Evolutionary conservation across 2,329 filamentous ascomycete genomes (phyloP), one percentile per base, ranked within the genome.

Genomic region (Trichophyton benhamiae): DNA sequence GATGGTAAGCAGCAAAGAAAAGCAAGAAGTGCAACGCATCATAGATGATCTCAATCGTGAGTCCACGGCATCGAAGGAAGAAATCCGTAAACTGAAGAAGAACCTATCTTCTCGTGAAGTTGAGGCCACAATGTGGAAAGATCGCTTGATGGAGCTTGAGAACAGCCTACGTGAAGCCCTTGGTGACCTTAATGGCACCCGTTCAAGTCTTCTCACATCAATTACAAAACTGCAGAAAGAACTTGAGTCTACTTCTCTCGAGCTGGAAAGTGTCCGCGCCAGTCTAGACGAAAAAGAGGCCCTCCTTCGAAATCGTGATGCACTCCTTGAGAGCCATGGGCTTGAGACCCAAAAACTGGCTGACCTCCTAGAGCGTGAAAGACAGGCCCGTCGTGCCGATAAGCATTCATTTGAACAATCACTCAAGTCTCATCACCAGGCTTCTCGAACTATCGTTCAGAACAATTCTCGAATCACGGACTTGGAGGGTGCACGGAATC

Each of bases 11-110:
- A 87, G 84, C 70, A 86, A 89, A 69, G 91, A 96, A 76, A 96
- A 97, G 77, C 88, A 95, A 71, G 92, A 97, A 71, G 88, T 95
- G 59, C 91, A 97, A 76, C 88, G 92, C 73, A 84, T 95, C 65
- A 85, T 97, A 70, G 92, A 95, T 69, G 90, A 96, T 66, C 86
- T 97, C 66, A 97, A 96, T 71, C 82, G 85, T 46, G 91, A 97
- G 73, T 83, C 86, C 25, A 87, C 87, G 3, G 80, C 82, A 30
- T 85, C 89, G 65, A 95, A 94, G 76, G 94, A 97, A 65, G 94
- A 97, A 70, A 83, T 86, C 27, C 83, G 91, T 65, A 84, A 83
- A 69, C 78, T 97, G 66, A 87, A 89, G 70, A 94, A 95, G 80
- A 90, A 79, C 67, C 79, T 97, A 55, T 88, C 87, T 11, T 86